phyloP scores from a whole-genome alignment of 257 asterid genomes.

The Gentiana dahurica region DNA sequence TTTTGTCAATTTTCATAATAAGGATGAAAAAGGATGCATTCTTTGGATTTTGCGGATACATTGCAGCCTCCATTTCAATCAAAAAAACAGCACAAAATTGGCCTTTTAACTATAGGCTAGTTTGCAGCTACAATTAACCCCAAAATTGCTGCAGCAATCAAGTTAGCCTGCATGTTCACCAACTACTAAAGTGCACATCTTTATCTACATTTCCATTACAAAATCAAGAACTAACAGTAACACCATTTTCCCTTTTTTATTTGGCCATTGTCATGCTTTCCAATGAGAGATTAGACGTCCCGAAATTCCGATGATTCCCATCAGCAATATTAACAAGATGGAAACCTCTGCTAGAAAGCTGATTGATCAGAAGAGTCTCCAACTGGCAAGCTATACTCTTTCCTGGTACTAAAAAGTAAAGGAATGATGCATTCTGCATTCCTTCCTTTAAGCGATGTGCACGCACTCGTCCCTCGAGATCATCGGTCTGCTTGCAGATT shows the following conservation, averaged over 20 bases:
- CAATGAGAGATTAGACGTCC: conserved; percentile 36
- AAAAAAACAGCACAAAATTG: no score
- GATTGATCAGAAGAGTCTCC: conserved; percentile 89
- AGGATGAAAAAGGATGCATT: no score
- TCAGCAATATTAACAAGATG: conserved; percentile 63
- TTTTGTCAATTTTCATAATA: no score
- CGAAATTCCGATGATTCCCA: conserved; percentile 84
- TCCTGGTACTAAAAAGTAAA: conserved; percentile 69
- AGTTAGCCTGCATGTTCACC: not conserved
- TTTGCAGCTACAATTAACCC: no score
- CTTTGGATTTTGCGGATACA: no score
- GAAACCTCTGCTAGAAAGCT: conserved; percentile 63
- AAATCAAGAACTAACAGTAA: not conserved
- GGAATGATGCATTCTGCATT: conserved; percentile 53
- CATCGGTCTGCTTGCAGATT: conserved; percentile 51
- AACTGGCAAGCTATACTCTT: conserved; percentile 89
- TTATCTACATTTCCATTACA: not conserved
- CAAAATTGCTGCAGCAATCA: no score
- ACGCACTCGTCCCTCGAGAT: conserved; percentile 75
- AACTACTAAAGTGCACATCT: not conserved
- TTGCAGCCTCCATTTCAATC: no score
- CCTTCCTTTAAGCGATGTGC: conserved; percentile 76
- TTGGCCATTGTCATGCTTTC: conserved; percentile 38
- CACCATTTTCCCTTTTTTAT: conserved; percentile 8
- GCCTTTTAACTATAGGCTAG: no score